Conservation (phyloP, 257 asterid genomes). For the Jasminum sambac region DNA sequence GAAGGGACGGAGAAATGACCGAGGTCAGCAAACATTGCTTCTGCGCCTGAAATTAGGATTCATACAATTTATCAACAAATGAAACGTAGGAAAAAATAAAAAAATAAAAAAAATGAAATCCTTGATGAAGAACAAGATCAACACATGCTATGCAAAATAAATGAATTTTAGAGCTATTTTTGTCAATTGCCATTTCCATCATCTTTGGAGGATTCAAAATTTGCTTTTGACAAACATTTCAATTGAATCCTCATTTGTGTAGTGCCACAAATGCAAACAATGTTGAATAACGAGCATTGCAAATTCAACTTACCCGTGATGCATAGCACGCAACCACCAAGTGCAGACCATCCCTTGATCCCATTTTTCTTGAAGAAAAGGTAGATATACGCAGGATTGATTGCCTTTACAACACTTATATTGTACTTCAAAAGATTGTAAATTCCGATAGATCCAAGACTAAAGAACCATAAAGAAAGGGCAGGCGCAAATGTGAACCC, state of each 20-base stretch:
- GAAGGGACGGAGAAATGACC: slow-evolving; percentile 90
- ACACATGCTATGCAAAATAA: too few species aligned
- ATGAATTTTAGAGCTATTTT: too few species aligned
- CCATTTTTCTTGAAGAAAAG: slow-evolving; percentile 73
- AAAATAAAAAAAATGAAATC: too few species aligned
- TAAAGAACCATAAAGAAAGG: slow-evolving; percentile 85
- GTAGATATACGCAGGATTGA: slow-evolving; percentile 80
- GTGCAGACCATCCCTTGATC: slow-evolving; percentile 81
- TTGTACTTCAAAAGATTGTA: slow-evolving; percentile 76
- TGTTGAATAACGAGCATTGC: background rate
- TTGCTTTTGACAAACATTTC: too few species aligned
- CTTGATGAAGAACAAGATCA: too few species aligned
- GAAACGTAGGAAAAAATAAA: background rate
- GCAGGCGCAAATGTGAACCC: slow-evolving; percentile 92
- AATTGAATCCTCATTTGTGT: too few species aligned
- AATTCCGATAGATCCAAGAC: slow-evolving; percentile 78
- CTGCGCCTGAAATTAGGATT: slow-evolving; percentile 68
- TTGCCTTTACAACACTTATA: slow-evolving; percentile 59
- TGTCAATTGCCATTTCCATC: too few species aligned
- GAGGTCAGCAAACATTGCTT: slow-evolving; percentile 98
- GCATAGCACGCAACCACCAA: slow-evolving; percentile 97
- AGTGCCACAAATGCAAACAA: background rate
- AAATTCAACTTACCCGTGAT: slow-evolving; percentile 63
- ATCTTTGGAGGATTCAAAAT: too few species aligned
- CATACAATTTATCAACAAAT: background rate